A percentile compares a stretch with the other conserved stretches of the same genome.
phyloP scores from a whole-genome alignment of 306 rosid genomes.

The Lithocarpus polystachyus region DNA sequence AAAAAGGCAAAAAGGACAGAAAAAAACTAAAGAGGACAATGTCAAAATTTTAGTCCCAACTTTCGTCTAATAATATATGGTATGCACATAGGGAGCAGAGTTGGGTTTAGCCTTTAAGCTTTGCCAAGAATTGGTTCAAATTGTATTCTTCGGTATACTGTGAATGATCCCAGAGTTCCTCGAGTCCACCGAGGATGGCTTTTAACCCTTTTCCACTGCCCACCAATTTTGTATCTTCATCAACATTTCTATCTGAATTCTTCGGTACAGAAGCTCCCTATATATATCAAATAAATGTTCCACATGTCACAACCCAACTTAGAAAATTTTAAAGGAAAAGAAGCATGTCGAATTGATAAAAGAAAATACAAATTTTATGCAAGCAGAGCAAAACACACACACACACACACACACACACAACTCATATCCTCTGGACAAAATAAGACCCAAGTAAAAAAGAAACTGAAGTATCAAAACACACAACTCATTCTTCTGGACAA shows the following conservation, averaged over 20 bases:
- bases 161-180: slow-evolving; percentile 94
- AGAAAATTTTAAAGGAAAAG: neutral
- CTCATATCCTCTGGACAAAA: neutral
- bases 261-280: slow-evolving; percentile 60
- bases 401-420: neutral
- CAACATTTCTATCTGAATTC: slow-evolving; percentile 40
- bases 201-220: slow-evolving; percentile 84
- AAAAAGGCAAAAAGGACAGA: neutral
- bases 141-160: slow-evolving; percentile 94
- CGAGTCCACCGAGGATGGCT: slow-evolving; percentile 91
- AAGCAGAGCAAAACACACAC: neutral
- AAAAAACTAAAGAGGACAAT: slow-evolving; percentile 5
- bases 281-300: neutral
- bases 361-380: neutral
- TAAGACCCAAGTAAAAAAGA: neutral
- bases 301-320: neutral
- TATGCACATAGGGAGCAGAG: slow-evolving; percentile 27
- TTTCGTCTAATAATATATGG: slow-evolving; percentile 28
- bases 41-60: slow-evolving; percentile 47
- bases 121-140: slow-evolving; percentile 78
- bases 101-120: slow-evolving; percentile 68
- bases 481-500: too few relatives aligned
- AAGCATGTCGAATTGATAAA: neutral
- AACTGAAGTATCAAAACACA: too few relatives aligned
- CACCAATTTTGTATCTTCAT: slow-evolving; percentile 48